Evolutionary conservation across 2,329 filamentous ascomycete species (phyloP).

Genomic region (Ramichloridium luteum): DNA sequence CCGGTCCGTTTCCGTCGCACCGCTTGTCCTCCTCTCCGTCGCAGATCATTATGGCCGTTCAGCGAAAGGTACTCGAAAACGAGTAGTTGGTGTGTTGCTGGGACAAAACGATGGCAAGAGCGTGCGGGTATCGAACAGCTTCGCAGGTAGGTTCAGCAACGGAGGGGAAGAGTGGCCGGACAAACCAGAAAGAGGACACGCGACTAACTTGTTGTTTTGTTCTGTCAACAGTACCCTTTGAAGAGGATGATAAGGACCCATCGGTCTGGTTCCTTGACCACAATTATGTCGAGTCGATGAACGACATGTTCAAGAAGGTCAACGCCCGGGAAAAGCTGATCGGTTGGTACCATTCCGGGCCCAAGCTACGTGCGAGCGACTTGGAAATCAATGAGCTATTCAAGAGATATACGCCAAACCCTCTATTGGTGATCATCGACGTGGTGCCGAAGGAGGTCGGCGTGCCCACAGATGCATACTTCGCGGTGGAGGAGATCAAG

Average conservation of each 20-base stretch:
- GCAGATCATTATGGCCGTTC: slow-evolving; percentile 95
- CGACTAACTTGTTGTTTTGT: too few species aligned
- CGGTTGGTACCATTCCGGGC: slow-evolving; percentile 98
- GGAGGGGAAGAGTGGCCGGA: too few species aligned
- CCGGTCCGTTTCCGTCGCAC: slow-evolving; percentile 90
- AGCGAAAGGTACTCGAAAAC: slow-evolving; percentile 73
- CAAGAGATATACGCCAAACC: slow-evolving; percentile 97
- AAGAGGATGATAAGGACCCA: slow-evolving; percentile 97
- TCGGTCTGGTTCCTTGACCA: slow-evolving; percentile 99
- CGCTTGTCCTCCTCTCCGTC: slow-evolving; percentile 90
- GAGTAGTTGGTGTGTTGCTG: slow-evolving; percentile 87
- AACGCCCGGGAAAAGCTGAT: slow-evolving; percentile 98
- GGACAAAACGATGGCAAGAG: slow-evolving; percentile 95
- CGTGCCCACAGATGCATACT: slow-evolving; percentile 96
- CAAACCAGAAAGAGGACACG: too few species aligned
- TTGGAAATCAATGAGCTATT: slow-evolving; percentile 99
- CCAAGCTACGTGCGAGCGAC: slow-evolving; percentile 91
- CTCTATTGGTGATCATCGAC: slow-evolving; percentile 92
- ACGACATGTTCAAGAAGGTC: slow-evolving; percentile 99
- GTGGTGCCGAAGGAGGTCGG: slow-evolving; percentile 97
- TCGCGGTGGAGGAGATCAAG: slow-evolving; percentile 98
- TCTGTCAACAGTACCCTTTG: slow-evolving; percentile 86
- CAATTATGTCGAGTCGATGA: slow-evolving; percentile 99
- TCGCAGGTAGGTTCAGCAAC: too few species aligned
- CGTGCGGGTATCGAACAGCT: slow-evolving; percentile 96